Percentiles rank a stretch among this genome's conserved stretches.
These are phyloP conservation scores for Glarea lozoyensis DNA, from an alignment of 495 filamentous ascomycete species.

Conservation along the genomic window DNA sequence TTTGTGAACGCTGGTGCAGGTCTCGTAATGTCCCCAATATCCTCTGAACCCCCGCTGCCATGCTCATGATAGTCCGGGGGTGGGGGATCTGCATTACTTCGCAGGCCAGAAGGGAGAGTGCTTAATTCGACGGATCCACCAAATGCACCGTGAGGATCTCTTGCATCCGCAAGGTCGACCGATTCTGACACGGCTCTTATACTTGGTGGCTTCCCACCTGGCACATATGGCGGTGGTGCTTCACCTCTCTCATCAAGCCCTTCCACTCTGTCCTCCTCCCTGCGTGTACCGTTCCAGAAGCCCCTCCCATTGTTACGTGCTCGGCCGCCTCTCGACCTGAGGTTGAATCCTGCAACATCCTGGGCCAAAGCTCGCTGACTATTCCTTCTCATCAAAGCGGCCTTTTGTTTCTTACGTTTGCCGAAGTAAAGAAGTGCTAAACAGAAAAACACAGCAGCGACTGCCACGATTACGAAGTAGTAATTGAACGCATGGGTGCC, in stretches of 20 bases:
- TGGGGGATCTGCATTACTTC: no score
- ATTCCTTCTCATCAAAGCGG: slow-evolving; percentile 2
- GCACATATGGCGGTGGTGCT: slow-evolving; percentile 46
- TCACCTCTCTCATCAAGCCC: slow-evolving; percentile 50
- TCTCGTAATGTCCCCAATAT: slow-evolving; percentile 5
- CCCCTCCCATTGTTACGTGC: slow-evolving; percentile 2
- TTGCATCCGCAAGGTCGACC: neutral
- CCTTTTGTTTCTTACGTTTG: slow-evolving; percentile 11
- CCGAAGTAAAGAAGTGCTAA: slow-evolving; percentile 20
- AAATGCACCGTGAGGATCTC: neutral
- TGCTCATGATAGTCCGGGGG: slow-evolving; percentile 14
- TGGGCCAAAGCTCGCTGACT: slow-evolving; percentile 22
- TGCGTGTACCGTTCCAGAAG: slow-evolving; percentile 1
- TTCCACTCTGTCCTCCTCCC: slow-evolving; percentile 26
- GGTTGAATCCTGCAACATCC: slow-evolving; percentile 22
- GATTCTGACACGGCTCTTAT: slow-evolving; percentile 8
- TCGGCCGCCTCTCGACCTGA: slow-evolving; percentile 8
- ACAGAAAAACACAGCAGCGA: slow-evolving; percentile 18
- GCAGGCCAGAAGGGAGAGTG: no score
- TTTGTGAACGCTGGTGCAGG: slow-evolving; percentile 7
- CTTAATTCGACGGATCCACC: no score
- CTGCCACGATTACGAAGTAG: slow-evolving; percentile 22
- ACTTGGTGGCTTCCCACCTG: slow-evolving; percentile 21
- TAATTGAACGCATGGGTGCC: slow-evolving; percentile 23
- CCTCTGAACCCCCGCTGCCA: neutral